Percentiles rank a stretch among this genome's conserved stretches.
Conservation (phyloP, 2,329 filamentous ascomycete species). For the Immersiporthe knoxdaviesiana region DNA sequence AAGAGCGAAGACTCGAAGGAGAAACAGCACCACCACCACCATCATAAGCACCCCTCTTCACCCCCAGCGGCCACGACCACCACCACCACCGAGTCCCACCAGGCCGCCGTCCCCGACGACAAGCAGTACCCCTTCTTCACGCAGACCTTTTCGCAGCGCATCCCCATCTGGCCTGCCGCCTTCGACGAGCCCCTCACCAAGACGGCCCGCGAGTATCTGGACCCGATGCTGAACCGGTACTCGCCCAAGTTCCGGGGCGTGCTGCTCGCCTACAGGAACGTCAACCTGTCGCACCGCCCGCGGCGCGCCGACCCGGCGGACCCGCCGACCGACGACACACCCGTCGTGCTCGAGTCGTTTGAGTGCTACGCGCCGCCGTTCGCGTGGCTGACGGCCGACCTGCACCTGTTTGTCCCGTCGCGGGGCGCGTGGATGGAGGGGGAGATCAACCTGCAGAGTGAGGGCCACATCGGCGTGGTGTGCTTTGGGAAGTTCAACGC, state of each 20-base stretch:
- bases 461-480: conserved; percentile 85
- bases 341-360: conserved; percentile 53
- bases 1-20: conserved; percentile 34
- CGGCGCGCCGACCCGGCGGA: conserved; percentile 48
- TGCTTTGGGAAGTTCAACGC: conserved; percentile 94
- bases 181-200: conserved; percentile 72
- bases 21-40: conserved; percentile 30
- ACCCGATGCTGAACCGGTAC: conserved; percentile 76
- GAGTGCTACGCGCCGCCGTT: conserved; percentile 88
- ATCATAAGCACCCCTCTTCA: conserved; percentile 21
- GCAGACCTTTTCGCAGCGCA: conserved; percentile 79
- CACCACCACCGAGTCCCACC: conserved; percentile 23
- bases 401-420: conserved; percentile 79
- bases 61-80: background rate
- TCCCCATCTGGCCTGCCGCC: conserved; percentile 72
- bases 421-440: conserved; percentile 78
- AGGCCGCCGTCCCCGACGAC: conserved; percentile 43
- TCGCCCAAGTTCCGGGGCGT: conserved; percentile 73
- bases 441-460: conserved; percentile 81
- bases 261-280: conserved; percentile 73
- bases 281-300: conserved; percentile 64
- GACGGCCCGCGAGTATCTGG: conserved; percentile 73
- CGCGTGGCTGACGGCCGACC: conserved; percentile 85
- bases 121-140: conserved; percentile 72
- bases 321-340: conserved; percentile 52